Percentiles rank a stretch among this genome's conserved stretches.
Conservation (phyloP, 2,329 filamentous ascomycete genomes). For the Aspergillus versicolor region DNA sequence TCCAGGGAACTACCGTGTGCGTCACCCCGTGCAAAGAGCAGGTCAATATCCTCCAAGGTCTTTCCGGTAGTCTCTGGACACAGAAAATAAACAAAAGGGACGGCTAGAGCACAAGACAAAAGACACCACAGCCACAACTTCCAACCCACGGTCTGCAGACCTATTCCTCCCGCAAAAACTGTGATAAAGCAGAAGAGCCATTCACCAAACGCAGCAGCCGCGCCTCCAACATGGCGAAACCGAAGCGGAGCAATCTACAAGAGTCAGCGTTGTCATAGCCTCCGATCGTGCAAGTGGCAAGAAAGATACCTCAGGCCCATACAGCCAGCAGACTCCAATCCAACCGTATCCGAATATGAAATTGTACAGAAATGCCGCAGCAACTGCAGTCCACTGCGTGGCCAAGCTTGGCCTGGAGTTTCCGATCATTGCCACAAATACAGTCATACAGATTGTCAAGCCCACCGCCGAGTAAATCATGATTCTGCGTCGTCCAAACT, state of each 20-base stretch:
- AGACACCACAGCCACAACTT: conserved; percentile 2
- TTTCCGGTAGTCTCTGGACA: not conserved
- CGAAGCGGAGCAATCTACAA: not conserved
- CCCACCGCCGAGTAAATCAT: not conserved
- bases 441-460: not conserved
- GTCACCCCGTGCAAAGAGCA: not conserved
- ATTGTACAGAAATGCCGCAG: not conserved
- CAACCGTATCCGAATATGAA: conserved; percentile 4
- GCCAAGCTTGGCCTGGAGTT: not conserved
- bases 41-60: not conserved
- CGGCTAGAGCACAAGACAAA: not conserved
- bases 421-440: conserved; percentile 2
- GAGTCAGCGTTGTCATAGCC: not conserved
- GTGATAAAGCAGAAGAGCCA: conserved; percentile 5
- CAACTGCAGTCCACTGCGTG: not conserved
- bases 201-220: not conserved
- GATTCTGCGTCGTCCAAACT: not conserved
- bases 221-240: not conserved
- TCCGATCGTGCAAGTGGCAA: too few species aligned
- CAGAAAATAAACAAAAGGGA: not conserved
- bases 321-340: not conserved
- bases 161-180: not conserved
- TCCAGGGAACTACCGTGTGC: not conserved
- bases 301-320: not conserved
- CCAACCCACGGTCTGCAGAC: conserved; percentile 3